Evolutionary conservation across 1,139 yeast genomes (phyloP).

Genomic region (Insectozyma bohioensis): DNA sequence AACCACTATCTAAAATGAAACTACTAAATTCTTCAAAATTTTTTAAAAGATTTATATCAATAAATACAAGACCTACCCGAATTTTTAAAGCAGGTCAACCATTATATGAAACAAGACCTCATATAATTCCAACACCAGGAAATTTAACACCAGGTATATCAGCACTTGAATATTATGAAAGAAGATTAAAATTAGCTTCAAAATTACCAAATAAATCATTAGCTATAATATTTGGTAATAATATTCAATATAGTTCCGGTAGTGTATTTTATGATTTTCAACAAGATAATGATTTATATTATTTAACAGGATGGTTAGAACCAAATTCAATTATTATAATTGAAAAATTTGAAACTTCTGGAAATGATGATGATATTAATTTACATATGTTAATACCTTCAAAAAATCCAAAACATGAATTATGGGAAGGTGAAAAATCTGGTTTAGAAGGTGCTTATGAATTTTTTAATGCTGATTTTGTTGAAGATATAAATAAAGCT

Average conservation of each 20-base stretch:
- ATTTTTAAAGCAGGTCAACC: slow-evolving; percentile 75
- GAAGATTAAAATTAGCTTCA: slow-evolving; percentile 60
- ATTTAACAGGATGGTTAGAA: slow-evolving; percentile 90
- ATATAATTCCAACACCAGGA: slow-evolving; percentile 65
- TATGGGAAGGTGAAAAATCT: slow-evolving; percentile 94
- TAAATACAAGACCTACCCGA: slow-evolving; percentile 18
- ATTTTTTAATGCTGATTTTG: slow-evolving; percentile 83
- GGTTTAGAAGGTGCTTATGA: slow-evolving; percentile 83
- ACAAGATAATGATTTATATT: slow-evolving; percentile 85
- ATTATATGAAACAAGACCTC: slow-evolving; percentile 79
- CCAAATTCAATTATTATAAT: slow-evolving; percentile 80
- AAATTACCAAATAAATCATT: slow-evolving; percentile 63
- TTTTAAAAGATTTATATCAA: slow-evolving; percentile 9
- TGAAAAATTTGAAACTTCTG: slow-evolving; percentile 54
- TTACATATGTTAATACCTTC: slow-evolving; percentile 87
- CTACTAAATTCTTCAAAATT: no score
- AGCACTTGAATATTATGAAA: slow-evolving; percentile 74
- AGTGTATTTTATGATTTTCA: slow-evolving; percentile 90
- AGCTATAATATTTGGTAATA: slow-evolving; percentile 73
- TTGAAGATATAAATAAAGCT: slow-evolving; percentile 49
- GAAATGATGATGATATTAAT: slow-evolving; percentile 50
- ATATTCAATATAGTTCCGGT: slow-evolving; percentile 78
- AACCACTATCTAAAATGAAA: no score
- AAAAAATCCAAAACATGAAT: slow-evolving; percentile 71
- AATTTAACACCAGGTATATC: slow-evolving; percentile 87